Evolutionary conservation across 2,329 filamentous ascomycete genomes (phyloP), one percentile per base, ranked within the genome.

Genomic region (Hymenoscyphus fraxineus): DNA sequence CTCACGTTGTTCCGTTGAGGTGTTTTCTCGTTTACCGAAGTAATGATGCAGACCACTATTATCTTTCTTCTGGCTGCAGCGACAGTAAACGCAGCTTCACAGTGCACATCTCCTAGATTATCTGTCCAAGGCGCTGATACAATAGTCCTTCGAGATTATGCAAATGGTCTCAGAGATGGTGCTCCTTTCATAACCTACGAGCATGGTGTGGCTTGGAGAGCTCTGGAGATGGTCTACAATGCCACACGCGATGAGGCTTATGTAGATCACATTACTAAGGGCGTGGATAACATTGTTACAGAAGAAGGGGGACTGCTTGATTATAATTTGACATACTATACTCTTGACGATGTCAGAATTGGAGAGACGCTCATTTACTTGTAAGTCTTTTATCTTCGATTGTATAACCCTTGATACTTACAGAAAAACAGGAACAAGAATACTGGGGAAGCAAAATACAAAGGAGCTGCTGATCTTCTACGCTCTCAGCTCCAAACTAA

Each of bases 361-460:
- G 41, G 41, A 44, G 5, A 44, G 41, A 44, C 16, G n/a, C n/a
- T 44, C 15, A 19, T 85, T 1, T 81, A 77, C 67, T 79, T 82
- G 76, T 81, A 82, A 13, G 32, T 4, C n/a, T 35, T 19, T n/a
- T 35, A 12, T 58, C 38, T n/a, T 55, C 12, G 35, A 31, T 35
- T 40, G 1, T n/a, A 3, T 13, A 15, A 19, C 27, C 19, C 38
- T 19, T 58, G 19, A 35, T 19, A 9, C n/a, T 58, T n/a, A 35
- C n/a, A 9, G 19, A 51, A 10, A 12, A 58, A 38, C n/a, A 58
- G 56, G 38, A 35, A 58, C 68, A 77, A 79, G 67, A 71, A 77
- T 64, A 80, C 80, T 0, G 77, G 77, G 12, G 77, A 81, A 44
- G 72, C 75, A n/a, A 83, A 80, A 69, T 85, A 83, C 73, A 79